These are phyloP conservation scores for Coemansia sp. DNA, from an alignment of 192 early-diverging fungal genomes.

Conservation along the genomic window DNA sequence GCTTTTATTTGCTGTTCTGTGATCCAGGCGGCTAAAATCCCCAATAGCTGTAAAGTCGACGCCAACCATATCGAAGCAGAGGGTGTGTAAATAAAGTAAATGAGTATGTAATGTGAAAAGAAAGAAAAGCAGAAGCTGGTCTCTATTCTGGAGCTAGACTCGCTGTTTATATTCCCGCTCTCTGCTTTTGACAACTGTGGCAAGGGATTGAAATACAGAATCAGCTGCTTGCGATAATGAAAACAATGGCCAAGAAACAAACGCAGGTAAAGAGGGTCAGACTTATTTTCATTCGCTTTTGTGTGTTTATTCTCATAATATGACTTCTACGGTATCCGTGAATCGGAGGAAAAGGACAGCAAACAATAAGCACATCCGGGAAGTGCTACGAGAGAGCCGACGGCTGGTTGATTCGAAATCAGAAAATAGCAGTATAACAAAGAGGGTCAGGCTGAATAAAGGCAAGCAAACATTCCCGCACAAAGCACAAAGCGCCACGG, in stretches of 20 bases:
- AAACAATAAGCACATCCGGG: not conserved
- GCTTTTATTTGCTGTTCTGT: not conserved
- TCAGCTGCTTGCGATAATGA: not conserved
- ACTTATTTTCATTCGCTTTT: no score
- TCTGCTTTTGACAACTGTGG: not conserved
- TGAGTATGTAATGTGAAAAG: not conserved
- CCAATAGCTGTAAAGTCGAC: not conserved
- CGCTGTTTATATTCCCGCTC: not conserved
- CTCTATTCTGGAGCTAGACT: no score
- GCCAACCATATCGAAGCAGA: not conserved
- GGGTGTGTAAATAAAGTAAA: not conserved
- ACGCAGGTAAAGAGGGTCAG: not conserved
- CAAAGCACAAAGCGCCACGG: not conserved
- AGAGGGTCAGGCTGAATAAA: not conserved
- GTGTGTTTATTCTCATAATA: no score
- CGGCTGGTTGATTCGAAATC: not conserved
- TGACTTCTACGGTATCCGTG: not conserved
- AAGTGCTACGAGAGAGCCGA: no score
- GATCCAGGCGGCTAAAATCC: not conserved
- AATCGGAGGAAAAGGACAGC: not conserved
- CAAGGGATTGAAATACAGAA: not conserved
- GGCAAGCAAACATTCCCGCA: not conserved
- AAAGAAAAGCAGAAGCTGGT: not conserved
- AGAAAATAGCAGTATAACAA: not conserved
- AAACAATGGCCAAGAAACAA: not conserved